phyloP scores from a whole-genome alignment of 345 rosid species.

The Angophora floribunda region DNA sequence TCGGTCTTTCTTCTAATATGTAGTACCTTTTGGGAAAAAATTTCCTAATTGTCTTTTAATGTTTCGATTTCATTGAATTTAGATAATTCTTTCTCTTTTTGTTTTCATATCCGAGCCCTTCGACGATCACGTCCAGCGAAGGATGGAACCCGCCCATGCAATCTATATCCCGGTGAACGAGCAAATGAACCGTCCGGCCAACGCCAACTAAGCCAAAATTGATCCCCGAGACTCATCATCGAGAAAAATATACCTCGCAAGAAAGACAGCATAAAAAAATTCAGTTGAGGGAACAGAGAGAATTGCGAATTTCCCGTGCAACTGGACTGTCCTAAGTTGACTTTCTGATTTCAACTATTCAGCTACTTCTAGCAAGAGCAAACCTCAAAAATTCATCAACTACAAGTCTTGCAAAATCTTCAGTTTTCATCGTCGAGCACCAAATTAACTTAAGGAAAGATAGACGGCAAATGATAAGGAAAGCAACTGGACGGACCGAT shows the following conservation, averaged over 20 bases:
- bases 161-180: slow-evolving; percentile 79
- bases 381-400: background rate
- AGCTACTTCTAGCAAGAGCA: background rate
- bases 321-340: background rate
- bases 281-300: background rate
- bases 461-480: background rate
- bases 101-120: slow-evolving; percentile 56
- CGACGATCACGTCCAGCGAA: slow-evolving; percentile 61
- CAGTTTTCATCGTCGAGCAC: background rate
- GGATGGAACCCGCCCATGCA: slow-evolving; percentile 74
- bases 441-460: background rate
- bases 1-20: too few species aligned
- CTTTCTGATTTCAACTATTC: background rate
- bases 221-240: background rate
- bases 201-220: too few species aligned
- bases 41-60: too few species aligned
- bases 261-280: too few species aligned
- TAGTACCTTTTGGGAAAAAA: too few species aligned
- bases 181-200: slow-evolving; percentile 84
- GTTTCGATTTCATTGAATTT: too few species aligned
- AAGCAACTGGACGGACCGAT: slow-evolving; percentile 47
- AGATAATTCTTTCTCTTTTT: too few species aligned
- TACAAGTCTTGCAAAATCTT: background rate
- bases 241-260: too few species aligned
- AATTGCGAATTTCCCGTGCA: background rate